These are phyloP conservation scores for Aphanomyces euteiches DNA, from an alignment of 352 stramenopile genomes.

Conservation along the genomic window DNA sequence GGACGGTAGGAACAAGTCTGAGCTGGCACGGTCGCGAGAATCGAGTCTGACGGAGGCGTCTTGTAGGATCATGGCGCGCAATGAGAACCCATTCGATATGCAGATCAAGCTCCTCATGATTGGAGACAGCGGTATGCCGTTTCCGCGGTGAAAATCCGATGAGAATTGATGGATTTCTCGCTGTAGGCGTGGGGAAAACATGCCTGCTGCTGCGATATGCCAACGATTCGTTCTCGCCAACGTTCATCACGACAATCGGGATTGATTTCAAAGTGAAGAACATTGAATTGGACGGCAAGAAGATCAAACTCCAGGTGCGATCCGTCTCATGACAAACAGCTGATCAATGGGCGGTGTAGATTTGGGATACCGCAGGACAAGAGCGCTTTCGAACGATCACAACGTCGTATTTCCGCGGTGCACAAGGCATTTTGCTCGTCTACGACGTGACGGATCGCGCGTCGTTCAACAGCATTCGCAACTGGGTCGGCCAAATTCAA, in stretches of 20 bases:
- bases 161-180: not conserved
- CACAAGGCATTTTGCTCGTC: conserved; percentile 98
- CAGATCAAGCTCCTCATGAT: conserved; percentile 98
- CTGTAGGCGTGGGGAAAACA: conserved; percentile 82
- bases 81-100: conserved; percentile 94
- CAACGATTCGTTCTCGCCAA: conserved; percentile 88
- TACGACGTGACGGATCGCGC: conserved; percentile 97
- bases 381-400: conserved; percentile 99
- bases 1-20: too few relatives aligned
- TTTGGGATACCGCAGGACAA: conserved; percentile 98
- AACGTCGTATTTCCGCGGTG: conserved; percentile 98
- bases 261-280: conserved; percentile 93
- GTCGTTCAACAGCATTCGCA: conserved; percentile 97
- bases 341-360: conserved; percentile 40
- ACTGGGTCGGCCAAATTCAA: conserved; percentile 97
- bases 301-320: conserved; percentile 93
- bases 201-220: conserved; percentile 85
- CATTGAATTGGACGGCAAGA: conserved; percentile 93
- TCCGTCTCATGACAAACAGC: not conserved
- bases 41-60: not conserved
- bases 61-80: conserved; percentile 64
- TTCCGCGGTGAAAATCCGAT: not conserved
- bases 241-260: conserved; percentile 88
- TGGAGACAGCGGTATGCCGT: conserved; percentile 88
- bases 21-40: too few relatives aligned